phyloP scores from a whole-genome alignment of 495 filamentous ascomycete genomes.

The Trichoderma orchidacearum region DNA sequence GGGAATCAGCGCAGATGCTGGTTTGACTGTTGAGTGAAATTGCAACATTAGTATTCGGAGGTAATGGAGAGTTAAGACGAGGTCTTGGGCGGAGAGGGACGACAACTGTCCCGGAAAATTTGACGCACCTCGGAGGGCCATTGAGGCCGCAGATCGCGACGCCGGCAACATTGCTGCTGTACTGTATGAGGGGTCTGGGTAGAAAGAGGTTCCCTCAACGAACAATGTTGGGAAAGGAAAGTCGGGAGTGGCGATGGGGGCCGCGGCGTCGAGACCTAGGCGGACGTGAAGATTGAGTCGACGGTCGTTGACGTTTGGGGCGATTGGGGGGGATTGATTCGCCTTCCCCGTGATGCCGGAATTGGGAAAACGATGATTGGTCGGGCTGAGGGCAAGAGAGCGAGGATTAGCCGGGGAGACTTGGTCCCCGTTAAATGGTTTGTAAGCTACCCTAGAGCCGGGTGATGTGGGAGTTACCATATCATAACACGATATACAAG shows the following conservation, averaged over 20 bases:
- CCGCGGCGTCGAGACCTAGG: not conserved
- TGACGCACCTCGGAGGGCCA: conserved; percentile 57
- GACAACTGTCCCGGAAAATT: not conserved
- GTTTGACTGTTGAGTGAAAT: conserved; percentile 36
- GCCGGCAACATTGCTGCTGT: conserved; percentile 45
- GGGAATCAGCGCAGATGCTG: conserved; percentile 43
- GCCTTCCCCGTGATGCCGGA: not conserved
- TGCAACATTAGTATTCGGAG: conserved; percentile 4
- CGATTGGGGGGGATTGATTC: not conserved
- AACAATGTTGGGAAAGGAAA: not conserved
- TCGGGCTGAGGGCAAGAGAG: not conserved
- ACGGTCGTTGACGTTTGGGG: not conserved
- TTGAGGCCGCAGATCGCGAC: conserved; percentile 47
- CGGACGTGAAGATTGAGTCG: not conserved
- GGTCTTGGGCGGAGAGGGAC: too few relatives aligned
- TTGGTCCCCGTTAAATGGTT: not conserved
- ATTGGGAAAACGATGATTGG: conserved; percentile 1
- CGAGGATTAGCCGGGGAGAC: conserved; percentile 1
- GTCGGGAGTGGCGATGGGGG: not conserved
- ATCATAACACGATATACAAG: too few relatives aligned
- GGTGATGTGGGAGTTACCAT: too few relatives aligned
- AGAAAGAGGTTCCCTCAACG: not conserved
- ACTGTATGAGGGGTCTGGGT: too few relatives aligned
- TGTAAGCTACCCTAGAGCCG: not conserved
- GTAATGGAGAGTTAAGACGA: too few relatives aligned